Evolutionary conservation across 2,329 filamentous ascomycete species (phyloP).

Genomic region (Aureobasidium sp.): DNA sequence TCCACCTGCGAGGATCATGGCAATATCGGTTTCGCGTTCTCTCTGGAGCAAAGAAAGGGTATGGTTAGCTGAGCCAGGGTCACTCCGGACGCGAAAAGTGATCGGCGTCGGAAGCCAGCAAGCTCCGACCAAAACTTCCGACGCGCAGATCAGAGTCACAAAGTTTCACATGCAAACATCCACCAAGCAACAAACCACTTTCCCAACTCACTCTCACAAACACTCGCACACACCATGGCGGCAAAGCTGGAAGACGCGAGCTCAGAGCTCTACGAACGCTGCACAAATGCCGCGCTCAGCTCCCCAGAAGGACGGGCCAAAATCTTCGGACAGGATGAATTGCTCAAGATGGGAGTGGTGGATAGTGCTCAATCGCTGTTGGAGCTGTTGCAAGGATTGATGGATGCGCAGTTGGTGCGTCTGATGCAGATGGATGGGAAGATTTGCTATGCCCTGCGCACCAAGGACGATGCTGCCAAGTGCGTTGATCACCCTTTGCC

Average conservation of each 20-base stretch:
- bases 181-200: no score
- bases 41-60: background rate
- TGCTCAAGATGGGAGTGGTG: slow-evolving; percentile 20
- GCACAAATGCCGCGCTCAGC: slow-evolving; percentile 16
- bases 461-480: slow-evolving; percentile 15
- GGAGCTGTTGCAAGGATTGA: slow-evolving; percentile 24
- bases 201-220: background rate
- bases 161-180: background rate
- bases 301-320: slow-evolving; percentile 24
- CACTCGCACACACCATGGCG: background rate
- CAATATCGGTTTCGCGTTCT: no score
- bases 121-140: background rate
- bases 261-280: slow-evolving; percentile 24
- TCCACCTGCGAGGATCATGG: no score
- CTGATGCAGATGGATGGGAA: slow-evolving; percentile 22
- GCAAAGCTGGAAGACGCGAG: slow-evolving; percentile 18
- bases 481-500: slow-evolving; percentile 1
- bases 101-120: background rate
- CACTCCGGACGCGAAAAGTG: background rate
- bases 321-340: slow-evolving; percentile 25
- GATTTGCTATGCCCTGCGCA: slow-evolving; percentile 22
- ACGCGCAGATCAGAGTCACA: background rate
- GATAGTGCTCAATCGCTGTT: slow-evolving; percentile 20
- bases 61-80: background rate
- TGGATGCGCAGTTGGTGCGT: slow-evolving; percentile 24